Base-by-base conservation (phyloP, 495 filamentous ascomycete genomes). In the Achaetomiella virescens region DNA sequence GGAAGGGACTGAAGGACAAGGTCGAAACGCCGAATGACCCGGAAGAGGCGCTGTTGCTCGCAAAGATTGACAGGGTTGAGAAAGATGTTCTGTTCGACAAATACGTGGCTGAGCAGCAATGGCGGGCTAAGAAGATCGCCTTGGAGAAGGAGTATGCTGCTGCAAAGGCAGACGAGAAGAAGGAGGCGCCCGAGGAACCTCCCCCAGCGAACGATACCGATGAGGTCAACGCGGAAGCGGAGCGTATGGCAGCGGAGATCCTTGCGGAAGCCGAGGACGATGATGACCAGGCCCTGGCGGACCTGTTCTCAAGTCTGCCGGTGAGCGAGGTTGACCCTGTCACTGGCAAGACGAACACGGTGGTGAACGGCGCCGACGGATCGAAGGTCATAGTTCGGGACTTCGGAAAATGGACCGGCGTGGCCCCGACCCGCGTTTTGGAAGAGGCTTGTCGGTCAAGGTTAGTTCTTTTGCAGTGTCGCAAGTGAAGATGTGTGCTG, bases 361-460 rank as follows among this genome's bases (percentile, higher is more conserved):
- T 81, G 0, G 68, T 80, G 59, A 79, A 75, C 29, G 70, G 70
- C 22, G 58, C 72, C 2, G 72, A 82, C 59, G 80, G 78, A 0
- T 58, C 72, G 6, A 80, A 70, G 45, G 71, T 89, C 7, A 79
- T 65, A 3, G 78, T 95, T 48, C 74, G 90, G 48, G 84, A 96
- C 58, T 97, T 98, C 79, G 91, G 90, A 15, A 86, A 88, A 66
- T 84, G 78, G 75, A 81, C 74, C 15, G 87, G 89, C 33, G 67
- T 92, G 14, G 85, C 70, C 58, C 89, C 89, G 18, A 78, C 82
- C 38, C 77, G 84, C 52, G 78, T 88, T 38, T 70, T 98, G 15
- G 90, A 97, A 63, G 93, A 97, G 70, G 81, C 89, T 42, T 95
- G 90, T 66, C 87, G 85, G 60, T 82, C 90, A 55, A 86, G 88